Conservation (phyloP, 306 rosid genomes). For the Adenanthera pavonina region DNA sequence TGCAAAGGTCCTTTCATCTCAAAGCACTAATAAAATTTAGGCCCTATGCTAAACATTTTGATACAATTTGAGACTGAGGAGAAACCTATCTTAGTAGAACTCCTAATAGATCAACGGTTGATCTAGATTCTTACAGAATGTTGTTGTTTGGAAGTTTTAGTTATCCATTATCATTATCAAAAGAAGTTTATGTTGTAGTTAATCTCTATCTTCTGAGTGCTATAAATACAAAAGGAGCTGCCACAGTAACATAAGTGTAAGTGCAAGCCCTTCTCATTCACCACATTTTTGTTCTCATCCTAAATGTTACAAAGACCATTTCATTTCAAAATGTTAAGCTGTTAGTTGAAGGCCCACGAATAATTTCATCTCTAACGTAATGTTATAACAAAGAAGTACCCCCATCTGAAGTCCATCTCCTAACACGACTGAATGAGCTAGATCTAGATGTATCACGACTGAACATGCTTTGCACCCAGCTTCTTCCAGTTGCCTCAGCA, state of each 20-base stretch:
- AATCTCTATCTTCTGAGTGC: not conserved
- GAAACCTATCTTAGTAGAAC: conserved; percentile 1
- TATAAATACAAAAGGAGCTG: not conserved
- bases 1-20: not conserved
- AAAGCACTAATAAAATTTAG: not conserved
- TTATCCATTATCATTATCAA: conserved; percentile 2
- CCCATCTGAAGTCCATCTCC: conserved; percentile 88
- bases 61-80: not conserved
- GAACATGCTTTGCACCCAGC: conserved; percentile 99
- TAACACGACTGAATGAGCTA: conserved; percentile 82
- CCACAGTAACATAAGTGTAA: not conserved
- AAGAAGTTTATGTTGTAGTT: not conserved
- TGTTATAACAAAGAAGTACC: conserved; percentile 46
- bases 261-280: not conserved
- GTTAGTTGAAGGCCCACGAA: not conserved
- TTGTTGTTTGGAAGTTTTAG: not conserved
- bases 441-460: conserved; percentile 76
- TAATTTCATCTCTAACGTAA: not conserved
- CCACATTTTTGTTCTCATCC: not conserved
- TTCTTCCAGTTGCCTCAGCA: conserved; percentile 95
- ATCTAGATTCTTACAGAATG: not conserved
- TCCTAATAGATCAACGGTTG: not conserved
- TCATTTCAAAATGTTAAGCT: not conserved
- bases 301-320: not conserved
- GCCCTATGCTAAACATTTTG: not conserved